A percentile compares a stretch with the other conserved stretches of the same genome.
phyloP scores from a whole-genome alignment of 164 flowering plant genomes.

The Sedum album region DNA sequence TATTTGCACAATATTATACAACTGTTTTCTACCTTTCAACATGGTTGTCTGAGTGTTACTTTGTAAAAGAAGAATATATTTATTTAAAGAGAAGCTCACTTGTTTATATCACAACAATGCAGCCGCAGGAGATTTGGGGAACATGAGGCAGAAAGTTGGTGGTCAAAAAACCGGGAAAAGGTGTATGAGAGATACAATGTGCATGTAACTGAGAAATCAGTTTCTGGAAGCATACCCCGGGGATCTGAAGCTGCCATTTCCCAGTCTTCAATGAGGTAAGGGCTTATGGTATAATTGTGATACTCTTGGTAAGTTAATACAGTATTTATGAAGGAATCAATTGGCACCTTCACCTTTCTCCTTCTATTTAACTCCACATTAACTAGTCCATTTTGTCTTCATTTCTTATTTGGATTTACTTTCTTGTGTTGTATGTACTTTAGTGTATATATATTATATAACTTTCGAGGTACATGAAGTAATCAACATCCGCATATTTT shows the following conservation, averaged over 20 bases:
- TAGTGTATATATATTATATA: not conserved
- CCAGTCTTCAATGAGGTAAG: slow-evolving; percentile 20
- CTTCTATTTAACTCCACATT: not conserved
- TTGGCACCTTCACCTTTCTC: not conserved
- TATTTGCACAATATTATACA: not conserved
- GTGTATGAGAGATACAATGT: slow-evolving; percentile 65
- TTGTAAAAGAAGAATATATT: too few relatives aligned
- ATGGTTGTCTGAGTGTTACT: not conserved
- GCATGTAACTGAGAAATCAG: slow-evolving; percentile 45
- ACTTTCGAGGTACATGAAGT: not conserved
- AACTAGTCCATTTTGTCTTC: slow-evolving; percentile 1
- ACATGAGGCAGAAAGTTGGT: slow-evolving; percentile 70
- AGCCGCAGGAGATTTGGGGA: slow-evolving; percentile 78
- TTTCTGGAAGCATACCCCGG: slow-evolving; percentile 33
- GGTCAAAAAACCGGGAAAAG: slow-evolving; percentile 70
- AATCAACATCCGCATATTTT: not conserved
- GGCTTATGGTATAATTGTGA: slow-evolving; percentile 7
- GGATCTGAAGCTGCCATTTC: slow-evolving; percentile 41
- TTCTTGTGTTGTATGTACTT: not conserved
- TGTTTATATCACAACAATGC: slow-evolving; percentile 14
- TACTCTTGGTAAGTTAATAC: not conserved
- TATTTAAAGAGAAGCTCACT: too few relatives aligned
- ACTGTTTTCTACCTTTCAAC: not conserved
- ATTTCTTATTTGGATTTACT: not conserved
- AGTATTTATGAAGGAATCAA: not conserved